These are phyloP conservation scores for Bauhinia variegata DNA, from an alignment of 306 rosid species.

Conservation along the genomic window DNA sequence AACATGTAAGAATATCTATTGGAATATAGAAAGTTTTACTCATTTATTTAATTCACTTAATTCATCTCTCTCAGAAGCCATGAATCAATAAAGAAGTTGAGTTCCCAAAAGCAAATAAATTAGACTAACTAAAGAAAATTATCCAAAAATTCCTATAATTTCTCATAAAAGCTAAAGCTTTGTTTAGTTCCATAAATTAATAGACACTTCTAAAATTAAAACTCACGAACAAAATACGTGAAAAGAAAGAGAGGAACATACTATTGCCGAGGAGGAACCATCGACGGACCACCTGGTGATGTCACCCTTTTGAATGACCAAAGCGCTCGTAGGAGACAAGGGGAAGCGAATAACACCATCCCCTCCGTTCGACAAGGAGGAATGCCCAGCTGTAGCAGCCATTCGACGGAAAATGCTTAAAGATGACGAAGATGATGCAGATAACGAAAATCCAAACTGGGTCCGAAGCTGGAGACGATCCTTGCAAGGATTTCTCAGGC, in stretches of 20 bases:
- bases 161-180: too few relatives aligned
- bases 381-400: constrained; percentile 51
- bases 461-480: too few relatives aligned
- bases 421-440: not conserved
- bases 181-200: too few relatives aligned
- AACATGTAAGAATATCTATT: too few relatives aligned
- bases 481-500: too few relatives aligned
- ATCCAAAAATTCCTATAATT: too few relatives aligned
- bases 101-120: too few relatives aligned
- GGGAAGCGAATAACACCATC: constrained; percentile 60
- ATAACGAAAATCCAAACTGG: too few relatives aligned
- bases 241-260: constrained; percentile 39
- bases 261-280: constrained; percentile 81
- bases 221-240: not conserved
- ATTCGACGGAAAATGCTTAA: constrained; percentile 19
- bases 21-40: not conserved
- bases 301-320: constrained; percentile 84
- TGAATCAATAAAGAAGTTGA: too few relatives aligned
- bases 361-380: constrained; percentile 41
- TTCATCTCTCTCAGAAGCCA: too few relatives aligned
- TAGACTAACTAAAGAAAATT: too few relatives aligned
- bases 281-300: constrained; percentile 83
- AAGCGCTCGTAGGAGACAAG: constrained; percentile 53
- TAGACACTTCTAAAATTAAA: too few relatives aligned
- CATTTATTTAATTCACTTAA: not conserved